These are phyloP conservation scores for Wickerhamiella slavikovae DNA, from an alignment of 805 yeast species.

Conservation along the genomic window DNA sequence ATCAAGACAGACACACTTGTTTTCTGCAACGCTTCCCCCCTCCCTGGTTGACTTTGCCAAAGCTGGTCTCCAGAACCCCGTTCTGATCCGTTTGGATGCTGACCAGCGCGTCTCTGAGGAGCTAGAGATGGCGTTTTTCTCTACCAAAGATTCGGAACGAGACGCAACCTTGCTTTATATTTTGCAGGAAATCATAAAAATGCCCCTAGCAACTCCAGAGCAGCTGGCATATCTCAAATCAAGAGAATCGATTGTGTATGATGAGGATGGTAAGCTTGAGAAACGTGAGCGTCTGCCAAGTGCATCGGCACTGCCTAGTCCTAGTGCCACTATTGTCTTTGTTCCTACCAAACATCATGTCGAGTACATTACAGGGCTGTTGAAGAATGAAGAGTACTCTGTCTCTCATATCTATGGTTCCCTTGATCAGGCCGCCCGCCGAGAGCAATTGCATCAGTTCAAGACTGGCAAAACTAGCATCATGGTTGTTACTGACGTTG, in stretches of 20 bases:
- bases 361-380: slow-evolving; percentile 57
- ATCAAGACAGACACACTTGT: slow-evolving; percentile 67
- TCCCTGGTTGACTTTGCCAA: slow-evolving; percentile 90
- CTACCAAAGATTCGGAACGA: slow-evolving; percentile 65
- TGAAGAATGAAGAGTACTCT: slow-evolving; percentile 65
- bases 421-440: slow-evolving; percentile 86
- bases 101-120: slow-evolving; percentile 81
- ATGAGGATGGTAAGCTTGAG: slow-evolving; percentile 20
- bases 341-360: slow-evolving; percentile 98
- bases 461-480: slow-evolving; percentile 64
- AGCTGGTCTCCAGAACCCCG: slow-evolving; percentile 87
- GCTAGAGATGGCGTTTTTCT: slow-evolving; percentile 64
- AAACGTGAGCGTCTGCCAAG: slow-evolving; percentile 44
- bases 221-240: slow-evolving; percentile 33
- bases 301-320: slow-evolving; percentile 70
- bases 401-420: slow-evolving; percentile 86
- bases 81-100: slow-evolving; percentile 77
- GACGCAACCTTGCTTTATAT: slow-evolving; percentile 66
- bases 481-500: slow-evolving; percentile 95
- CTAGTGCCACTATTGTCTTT: slow-evolving; percentile 72
- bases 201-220: slow-evolving; percentile 63
- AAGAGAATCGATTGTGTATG: slow-evolving; percentile 32
- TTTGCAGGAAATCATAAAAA: slow-evolving; percentile 65
- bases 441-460: slow-evolving; percentile 67
- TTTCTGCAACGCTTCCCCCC: slow-evolving; percentile 88